phyloP scores from a whole-genome alignment of 805 yeast genomes.

The Metschnikowia corniflorae region DNA sequence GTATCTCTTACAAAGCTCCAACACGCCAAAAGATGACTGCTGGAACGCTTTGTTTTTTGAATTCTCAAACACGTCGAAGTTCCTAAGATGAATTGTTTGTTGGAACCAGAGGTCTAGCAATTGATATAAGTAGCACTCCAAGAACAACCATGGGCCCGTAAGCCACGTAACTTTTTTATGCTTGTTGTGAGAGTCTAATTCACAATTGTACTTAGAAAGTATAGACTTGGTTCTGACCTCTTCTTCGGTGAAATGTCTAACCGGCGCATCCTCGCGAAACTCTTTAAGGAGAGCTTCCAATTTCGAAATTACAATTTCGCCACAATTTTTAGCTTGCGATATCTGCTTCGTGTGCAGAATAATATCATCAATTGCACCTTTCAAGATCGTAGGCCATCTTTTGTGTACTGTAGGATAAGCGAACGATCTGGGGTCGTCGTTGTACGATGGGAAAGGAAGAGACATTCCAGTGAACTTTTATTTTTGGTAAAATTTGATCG shows the following conservation, averaged over 20 bases:
- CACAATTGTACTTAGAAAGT: slow-evolving; percentile 58
- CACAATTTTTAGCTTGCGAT: slow-evolving; percentile 41
- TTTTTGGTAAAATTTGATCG: too few species aligned
- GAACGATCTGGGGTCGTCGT: slow-evolving; percentile 71
- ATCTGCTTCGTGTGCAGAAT: slow-evolving; percentile 19
- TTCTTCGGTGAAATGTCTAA: slow-evolving; percentile 25
- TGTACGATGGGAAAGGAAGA: slow-evolving; percentile 52
- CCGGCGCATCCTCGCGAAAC: slow-evolving; percentile 35
- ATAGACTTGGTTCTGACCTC: slow-evolving; percentile 43
- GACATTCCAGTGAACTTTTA: slow-evolving; percentile 33
- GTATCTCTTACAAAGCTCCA: slow-evolving; percentile 68
- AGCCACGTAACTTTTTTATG: slow-evolving; percentile 55
- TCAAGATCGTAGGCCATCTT: slow-evolving; percentile 86
- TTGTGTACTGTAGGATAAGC: slow-evolving; percentile 73
- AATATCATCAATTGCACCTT: slow-evolving; percentile 65
- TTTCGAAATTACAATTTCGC: slow-evolving; percentile 39
- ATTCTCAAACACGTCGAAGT: slow-evolving; percentile 68
- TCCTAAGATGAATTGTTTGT: slow-evolving; percentile 10
- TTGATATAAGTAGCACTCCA: slow-evolving; percentile 84
- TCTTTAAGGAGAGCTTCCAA: slow-evolving; percentile 44
- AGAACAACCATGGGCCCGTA: slow-evolving; percentile 84
- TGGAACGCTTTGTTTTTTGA: slow-evolving; percentile 72
- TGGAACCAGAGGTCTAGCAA: slow-evolving; percentile 50
- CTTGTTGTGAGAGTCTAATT: slow-evolving; percentile 33
- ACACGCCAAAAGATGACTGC: slow-evolving; percentile 72